Evolutionary conservation across 2,329 filamentous ascomycete species (phyloP).

Genomic region (Phyllosticta citribraziliensis): DNA sequence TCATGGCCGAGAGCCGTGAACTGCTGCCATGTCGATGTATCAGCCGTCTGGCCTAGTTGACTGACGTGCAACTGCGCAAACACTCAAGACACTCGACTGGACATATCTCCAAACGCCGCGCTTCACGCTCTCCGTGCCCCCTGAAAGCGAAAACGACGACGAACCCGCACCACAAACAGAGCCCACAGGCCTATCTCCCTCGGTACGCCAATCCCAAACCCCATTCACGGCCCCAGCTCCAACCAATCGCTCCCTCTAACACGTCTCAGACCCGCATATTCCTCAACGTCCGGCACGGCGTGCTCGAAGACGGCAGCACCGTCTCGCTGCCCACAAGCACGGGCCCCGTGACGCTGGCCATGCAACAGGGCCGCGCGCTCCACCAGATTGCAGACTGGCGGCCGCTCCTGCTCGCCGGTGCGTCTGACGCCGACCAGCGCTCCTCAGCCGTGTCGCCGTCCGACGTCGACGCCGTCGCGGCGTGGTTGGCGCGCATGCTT

Average conservation of each 20-base stretch:
- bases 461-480: background rate
- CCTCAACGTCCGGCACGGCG: background rate
- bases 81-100: constrained; percentile 54
- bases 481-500: background rate
- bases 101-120: constrained; percentile 78
- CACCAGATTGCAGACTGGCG: background rate
- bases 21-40: constrained; percentile 5
- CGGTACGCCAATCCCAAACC: constrained; percentile 27
- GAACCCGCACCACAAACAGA: constrained; percentile 34
- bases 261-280: background rate
- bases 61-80: background rate
- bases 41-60: background rate
- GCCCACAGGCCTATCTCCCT: constrained; percentile 38
- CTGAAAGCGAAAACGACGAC: background rate
- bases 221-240: background rate
- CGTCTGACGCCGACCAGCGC: no score
- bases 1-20: no score
- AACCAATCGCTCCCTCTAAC: background rate
- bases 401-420: background rate
- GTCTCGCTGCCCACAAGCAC: background rate
- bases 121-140: constrained; percentile 50
- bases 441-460: background rate
- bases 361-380: background rate
- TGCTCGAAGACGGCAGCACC: background rate
- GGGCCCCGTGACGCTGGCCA: background rate